Percentiles rank a stretch among this genome's conserved stretches.
Evolutionary conservation across 192 early-diverging fungal genomes (phyloP).

Genomic region (Rhizophlyctis rosea): DNA sequence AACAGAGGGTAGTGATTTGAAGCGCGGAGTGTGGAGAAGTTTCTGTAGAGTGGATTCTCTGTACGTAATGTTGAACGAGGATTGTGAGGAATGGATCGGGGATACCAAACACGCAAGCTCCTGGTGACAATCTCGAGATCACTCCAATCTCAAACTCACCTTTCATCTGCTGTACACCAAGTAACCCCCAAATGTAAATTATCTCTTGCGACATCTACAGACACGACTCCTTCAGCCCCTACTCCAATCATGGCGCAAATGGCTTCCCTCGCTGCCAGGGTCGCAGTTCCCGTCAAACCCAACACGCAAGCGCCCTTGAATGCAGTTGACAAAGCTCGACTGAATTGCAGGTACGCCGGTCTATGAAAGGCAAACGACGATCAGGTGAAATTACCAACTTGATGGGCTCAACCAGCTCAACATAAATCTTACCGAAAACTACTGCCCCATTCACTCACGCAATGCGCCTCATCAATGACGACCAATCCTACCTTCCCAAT

Average conservation of each 20-base stretch:
- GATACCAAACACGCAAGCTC: too few relatives aligned
- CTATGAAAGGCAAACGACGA: too few relatives aligned
- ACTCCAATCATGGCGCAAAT: constrained; percentile 64
- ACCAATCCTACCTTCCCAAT: constrained; percentile 58
- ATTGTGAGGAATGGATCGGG: too few relatives aligned
- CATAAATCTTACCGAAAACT: constrained; percentile 69
- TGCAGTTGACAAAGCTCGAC: constrained; percentile 38
- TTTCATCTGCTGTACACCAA: constrained; percentile 28
- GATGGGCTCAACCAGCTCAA: too few relatives aligned
- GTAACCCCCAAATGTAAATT: constrained; percentile 65
- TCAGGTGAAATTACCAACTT: too few relatives aligned
- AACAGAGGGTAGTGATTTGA: constrained; percentile 53
- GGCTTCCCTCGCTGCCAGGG: constrained; percentile 44
- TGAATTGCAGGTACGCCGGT: constrained; percentile 58
- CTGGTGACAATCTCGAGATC: too few relatives aligned
- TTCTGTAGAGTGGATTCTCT: too few relatives aligned
- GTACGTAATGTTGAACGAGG: too few relatives aligned
- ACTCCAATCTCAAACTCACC: too few relatives aligned
- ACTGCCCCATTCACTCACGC: constrained; percentile 82
- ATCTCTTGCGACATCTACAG: constrained; percentile 47
- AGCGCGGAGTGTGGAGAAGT: constrained; percentile 50
- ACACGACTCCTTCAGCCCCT: constrained; percentile 47
- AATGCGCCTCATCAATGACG: constrained; percentile 82
- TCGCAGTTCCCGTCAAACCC: constrained; percentile 74
- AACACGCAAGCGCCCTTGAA: constrained; percentile 57